Evolutionary conservation across 768 basidiomycete species (phyloP), one percentile per base, ranked within the genome.

Genomic region (Kockovaella imperatae): DNA sequence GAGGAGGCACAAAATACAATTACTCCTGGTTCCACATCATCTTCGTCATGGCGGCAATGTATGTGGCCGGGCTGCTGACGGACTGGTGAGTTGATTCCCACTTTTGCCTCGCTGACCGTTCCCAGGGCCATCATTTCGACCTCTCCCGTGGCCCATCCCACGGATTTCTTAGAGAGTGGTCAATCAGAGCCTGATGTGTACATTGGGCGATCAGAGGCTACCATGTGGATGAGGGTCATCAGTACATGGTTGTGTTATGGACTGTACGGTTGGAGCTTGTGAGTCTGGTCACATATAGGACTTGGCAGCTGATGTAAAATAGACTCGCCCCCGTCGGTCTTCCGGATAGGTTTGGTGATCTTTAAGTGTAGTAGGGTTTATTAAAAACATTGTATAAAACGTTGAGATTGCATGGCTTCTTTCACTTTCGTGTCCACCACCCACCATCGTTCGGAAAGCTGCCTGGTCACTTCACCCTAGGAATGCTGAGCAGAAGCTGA

Each of bases 11-110:
- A 7, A 84, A 88, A 52, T 99, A 97, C 74, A 95, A 95, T 55
- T 99, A 99, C 69, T 81, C 89, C 1, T 99, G 90, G 89, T 97
- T 99, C 81, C 95, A 99, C 67, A 74, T 96, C 70, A 96, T 99
- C 62, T 99, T 97, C 67, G 81, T 85, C 36, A 84, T 97, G 59
- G 95, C 82, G 24, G 77, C 89, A 13, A 97, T 97, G 95, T 99
- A 99, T 72, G 89, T 96, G 21, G 89, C 87, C 5, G 91, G 95
- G 80, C 76, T 99, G 13, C 72, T 99, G 45, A 99, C 93, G 1
- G 93, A 99, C 72, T 97, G 95, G 93, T 91, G 69, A 49, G 86
- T 75, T 21, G 13, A 14, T 10, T 42, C 4, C 42, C 13, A 35
- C 35, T 38, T 8, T 34, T 14, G 15, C 29, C 4, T 20, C 20